Evolutionary conservation across 441 rosid genomes (phyloP).

Genomic region (Aquilaria agallochum): DNA sequence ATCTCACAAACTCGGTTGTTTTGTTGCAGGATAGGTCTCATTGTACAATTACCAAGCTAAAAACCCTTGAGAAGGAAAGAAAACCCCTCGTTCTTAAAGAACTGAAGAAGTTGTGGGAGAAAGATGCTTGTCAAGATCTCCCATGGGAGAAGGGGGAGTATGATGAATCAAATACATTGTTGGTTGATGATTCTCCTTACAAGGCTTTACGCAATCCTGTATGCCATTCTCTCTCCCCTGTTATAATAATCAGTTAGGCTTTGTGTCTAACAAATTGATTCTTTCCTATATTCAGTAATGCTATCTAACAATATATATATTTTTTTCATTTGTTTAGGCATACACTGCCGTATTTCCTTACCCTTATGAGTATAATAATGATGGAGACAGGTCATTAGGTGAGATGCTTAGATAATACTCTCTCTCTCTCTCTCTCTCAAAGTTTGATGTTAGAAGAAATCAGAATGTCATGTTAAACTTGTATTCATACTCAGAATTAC

Average conservation of each 20-base stretch:
- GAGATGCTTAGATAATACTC: slow-evolving; percentile 21
- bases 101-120: slow-evolving; percentile 49
- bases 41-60: slow-evolving; percentile 40
- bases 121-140: slow-evolving; percentile 18
- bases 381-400: slow-evolving; percentile 51
- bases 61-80: slow-evolving; percentile 29
- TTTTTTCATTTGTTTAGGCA: slow-evolving; percentile 30
- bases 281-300: too few relatives aligned
- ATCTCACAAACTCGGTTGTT: slow-evolving; percentile 7
- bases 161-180: slow-evolving; percentile 51
- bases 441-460: too few relatives aligned
- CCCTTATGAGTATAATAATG: slow-evolving; percentile 33
- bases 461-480: too few relatives aligned
- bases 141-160: slow-evolving; percentile 40
- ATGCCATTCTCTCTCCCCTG: slow-evolving; percentile 13
- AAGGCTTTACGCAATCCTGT: slow-evolving; percentile 67
- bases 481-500: too few relatives aligned
- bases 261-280: neutral
- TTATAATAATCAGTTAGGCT: neutral
- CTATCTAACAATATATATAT: neutral
- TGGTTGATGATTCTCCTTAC: slow-evolving; percentile 65
- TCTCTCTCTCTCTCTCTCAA: neutral
- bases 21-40: slow-evolving; percentile 36
- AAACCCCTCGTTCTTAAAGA: slow-evolving; percentile 64
- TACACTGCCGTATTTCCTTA: slow-evolving; percentile 55